Base-by-base conservation (phyloP, 345 rosid species). In the Boechera divaricarpa region DNA sequence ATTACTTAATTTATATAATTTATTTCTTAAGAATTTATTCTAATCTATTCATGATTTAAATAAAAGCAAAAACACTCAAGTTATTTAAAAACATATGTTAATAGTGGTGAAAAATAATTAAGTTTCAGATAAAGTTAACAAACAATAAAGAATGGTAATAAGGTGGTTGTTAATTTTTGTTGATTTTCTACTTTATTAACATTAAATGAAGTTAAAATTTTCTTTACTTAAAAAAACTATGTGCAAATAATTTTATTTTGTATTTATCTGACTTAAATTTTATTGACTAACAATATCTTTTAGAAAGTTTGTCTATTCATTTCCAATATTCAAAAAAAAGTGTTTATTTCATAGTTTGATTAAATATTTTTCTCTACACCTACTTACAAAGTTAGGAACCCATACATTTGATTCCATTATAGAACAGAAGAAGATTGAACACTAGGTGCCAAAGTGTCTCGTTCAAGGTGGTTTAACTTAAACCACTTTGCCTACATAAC, bases 401-500 rank as follows among this genome's bases (percentile, higher is more conserved):
- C 7, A 53, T 31, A 44, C 16, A 54, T 49, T n/a, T 2, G 52
- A 58, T 63, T 67, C 18, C 38, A 39, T 10, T 39, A 51, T 32
- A 52, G 59, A 44, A 53, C 64, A 77, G 6, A 28, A 26, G 47
- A 61, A 35, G 51, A 77, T 33, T 33, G 48, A 35, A 54, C 80
- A 54, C 44, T 58, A 44, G 57, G 57, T 69, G 65, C 66, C 80
- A 77, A 77, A 77, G 71, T 70, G 71, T 55, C 76, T 28, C 66
- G 80, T 77, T 55, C n/a, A 70, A 44, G 45, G 80, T 70, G 52
- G 80, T 70, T 77, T 63, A 35, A 70, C 76, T 70, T 70, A 77
- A 41, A 54, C 70, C 80, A 77, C 65, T 53, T n/a, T 33, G 33
- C 54, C 36, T 53, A 53, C 63, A 69, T 67, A 10, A 76, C 57